Evolutionary conservation across 1,284 basidiomycete genomes (phyloP), one percentile per base, ranked within the genome.

Genomic region (Apiotrichum siamense): DNA sequence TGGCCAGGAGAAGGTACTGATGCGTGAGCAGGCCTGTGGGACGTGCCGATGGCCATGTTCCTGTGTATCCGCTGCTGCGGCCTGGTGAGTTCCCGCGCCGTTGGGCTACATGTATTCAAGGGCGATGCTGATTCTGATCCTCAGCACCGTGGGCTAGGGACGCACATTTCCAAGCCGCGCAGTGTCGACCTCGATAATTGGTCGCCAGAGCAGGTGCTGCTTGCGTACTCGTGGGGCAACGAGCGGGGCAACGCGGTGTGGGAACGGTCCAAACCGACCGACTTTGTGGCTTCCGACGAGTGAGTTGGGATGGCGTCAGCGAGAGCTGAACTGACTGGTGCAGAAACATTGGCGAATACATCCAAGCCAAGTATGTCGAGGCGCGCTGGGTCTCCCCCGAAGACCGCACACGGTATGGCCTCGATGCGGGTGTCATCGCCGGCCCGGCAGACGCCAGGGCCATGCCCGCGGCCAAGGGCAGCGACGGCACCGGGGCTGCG

Each of bases 11-110:
- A 9, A 10, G 24, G 17, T 6, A 13, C 42, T 38, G 29, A 39
- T 17, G n/a, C n/a, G n/a, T n/a, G n/a, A 6, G 4, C 46, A 73
- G 70, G 65, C 37, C 57, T 73, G 15, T 54, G 67, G 17, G 66
- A 66, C 2, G 48, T 47, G 2, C 76, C 78, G 2, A 73, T 79
- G 51, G 75, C 76, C 33, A 69, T 78, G 52, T 78, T 79, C 52
- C 62, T 79, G 41, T 79, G 78, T 62, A 79, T 79, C 38, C 64
- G 74, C 15, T 80, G 78, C 56, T 73, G 71, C 23, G 78, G 78
- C 0, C 50, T 77, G 1, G 55, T 57, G 27, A 43, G 48, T 54
- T n/a, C 6, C 33, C 9, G 13, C n/a, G 20, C 4, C 17, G 5
- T n/a, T n/a, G n/a, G n/a, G n/a, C n/a, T n/a, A n/a, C n/a, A n/a